A percentile compares a stretch with the other conserved stretches of the same genome.
Evolutionary conservation across 1,139 yeast species (phyloP).

Genomic region (Yarrowia galli): DNA sequence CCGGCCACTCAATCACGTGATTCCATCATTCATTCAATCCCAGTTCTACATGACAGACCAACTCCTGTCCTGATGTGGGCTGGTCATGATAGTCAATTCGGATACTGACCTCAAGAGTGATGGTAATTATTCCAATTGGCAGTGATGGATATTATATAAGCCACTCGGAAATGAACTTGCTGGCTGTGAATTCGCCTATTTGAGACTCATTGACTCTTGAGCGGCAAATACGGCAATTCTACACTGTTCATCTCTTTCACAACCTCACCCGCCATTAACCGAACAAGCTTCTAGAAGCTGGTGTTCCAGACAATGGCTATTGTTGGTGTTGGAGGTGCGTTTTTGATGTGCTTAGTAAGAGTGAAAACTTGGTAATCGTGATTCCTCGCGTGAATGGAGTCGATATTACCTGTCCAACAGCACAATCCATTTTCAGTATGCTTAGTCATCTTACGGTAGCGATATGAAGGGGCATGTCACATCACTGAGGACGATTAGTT

Average conservation of each 20-base stretch:
- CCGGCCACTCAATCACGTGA: no score
- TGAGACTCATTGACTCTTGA: background rate
- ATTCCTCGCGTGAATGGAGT: no score
- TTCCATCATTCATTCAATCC: no score
- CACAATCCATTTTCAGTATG: no score
- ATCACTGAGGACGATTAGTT: no score
- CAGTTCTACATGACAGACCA: no score
- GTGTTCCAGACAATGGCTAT: background rate
- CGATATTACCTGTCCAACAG: no score
- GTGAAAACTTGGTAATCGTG: no score
- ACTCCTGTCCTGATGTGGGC: background rate
- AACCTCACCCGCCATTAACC: slow-evolving; percentile 7
- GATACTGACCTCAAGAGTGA: background rate
- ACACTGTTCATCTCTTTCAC: background rate
- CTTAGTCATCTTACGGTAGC: no score
- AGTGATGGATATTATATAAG: background rate
- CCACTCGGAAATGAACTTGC: background rate
- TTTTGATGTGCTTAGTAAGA: background rate
- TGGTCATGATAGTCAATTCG: slow-evolving; percentile 1
- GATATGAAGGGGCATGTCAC: no score
- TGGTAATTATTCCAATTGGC: no score
- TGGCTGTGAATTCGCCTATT: background rate
- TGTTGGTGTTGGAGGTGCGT: background rate
- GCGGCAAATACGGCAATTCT: no score
- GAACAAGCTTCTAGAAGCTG: slow-evolving; percentile 11